Evolutionary conservation across 768 basidiomycete genomes (phyloP).

Genomic region (Gloeopeniophorella convolvens): DNA sequence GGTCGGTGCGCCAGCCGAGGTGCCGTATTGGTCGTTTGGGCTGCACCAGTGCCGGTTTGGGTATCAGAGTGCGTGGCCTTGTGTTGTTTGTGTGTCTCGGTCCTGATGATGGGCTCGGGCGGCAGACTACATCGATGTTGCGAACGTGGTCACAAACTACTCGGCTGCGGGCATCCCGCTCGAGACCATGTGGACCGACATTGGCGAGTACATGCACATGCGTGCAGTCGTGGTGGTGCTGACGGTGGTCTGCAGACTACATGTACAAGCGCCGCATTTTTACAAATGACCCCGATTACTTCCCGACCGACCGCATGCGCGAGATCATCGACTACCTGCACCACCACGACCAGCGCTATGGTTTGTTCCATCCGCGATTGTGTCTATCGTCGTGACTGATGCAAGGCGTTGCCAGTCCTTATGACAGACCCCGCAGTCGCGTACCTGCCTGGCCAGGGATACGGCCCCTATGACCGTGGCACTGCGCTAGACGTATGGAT

Average conservation of each 20-base stretch:
- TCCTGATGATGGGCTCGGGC: neutral
- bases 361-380: constrained; percentile 30
- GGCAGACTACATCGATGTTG: constrained; percentile 55
- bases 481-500: constrained; percentile 49
- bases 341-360: constrained; percentile 48
- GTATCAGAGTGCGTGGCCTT: constrained; percentile 42
- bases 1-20: constrained; percentile 59
- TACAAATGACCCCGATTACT: constrained; percentile 62
- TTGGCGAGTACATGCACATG: constrained; percentile 36
- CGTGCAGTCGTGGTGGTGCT: neutral
- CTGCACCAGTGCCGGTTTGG: constrained; percentile 71
- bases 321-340: constrained; percentile 61
- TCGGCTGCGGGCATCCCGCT: constrained; percentile 56
- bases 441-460: constrained; percentile 39
- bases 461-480: constrained; percentile 51
- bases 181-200: constrained; percentile 79
- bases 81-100: neutral
- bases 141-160: constrained; percentile 56
- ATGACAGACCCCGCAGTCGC: constrained; percentile 74
- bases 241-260: constrained; percentile 42
- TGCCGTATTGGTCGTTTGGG: constrained; percentile 71
- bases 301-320: constrained; percentile 55
- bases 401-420: constrained; percentile 36
- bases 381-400: neutral
- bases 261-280: constrained; percentile 64